Conservation (phyloP, 2,329 filamentous ascomycete genomes). For the Pseudocercospora macadamiae region DNA sequence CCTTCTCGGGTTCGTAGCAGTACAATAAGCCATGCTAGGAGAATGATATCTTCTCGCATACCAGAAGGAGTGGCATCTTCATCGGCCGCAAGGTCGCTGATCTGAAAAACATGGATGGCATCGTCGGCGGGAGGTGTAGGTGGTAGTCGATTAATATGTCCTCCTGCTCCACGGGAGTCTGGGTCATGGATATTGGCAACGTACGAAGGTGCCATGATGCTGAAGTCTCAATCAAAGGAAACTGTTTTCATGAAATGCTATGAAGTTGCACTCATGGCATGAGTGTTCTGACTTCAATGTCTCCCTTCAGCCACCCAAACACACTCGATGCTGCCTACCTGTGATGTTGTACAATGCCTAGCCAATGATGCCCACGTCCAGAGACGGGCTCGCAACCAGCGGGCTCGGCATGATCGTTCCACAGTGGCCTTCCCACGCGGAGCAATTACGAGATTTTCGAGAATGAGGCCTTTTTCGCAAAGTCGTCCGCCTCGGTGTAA, state of each 20-base stretch:
- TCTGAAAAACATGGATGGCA: neutral
- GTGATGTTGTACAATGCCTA: neutral
- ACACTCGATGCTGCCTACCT: neutral
- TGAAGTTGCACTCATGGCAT: neutral
- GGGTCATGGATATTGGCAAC: neutral
- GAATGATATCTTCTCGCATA: neutral
- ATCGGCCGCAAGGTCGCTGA: neutral
- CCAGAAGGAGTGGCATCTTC: neutral
- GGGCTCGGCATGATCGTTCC: neutral
- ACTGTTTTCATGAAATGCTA: neutral
- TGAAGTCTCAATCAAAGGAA: neutral
- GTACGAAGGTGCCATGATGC: neutral
- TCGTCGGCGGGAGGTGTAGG: neutral
- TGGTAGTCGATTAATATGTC: neutral
- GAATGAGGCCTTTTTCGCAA: neutral
- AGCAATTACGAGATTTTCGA: neutral
- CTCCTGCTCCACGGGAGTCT: neutral
- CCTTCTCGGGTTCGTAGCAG: slow-evolving; percentile 4
- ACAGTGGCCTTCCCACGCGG: neutral
- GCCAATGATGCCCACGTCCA: neutral
- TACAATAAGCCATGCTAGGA: slow-evolving; percentile 1
- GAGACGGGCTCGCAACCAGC: neutral
- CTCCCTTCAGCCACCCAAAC: neutral
- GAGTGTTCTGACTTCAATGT: neutral
- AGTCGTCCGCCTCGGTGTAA: neutral